These are phyloP conservation scores for Leptographium flavum DNA, from an alignment of 2,329 filamentous ascomycete species.

Conservation along the genomic window DNA sequence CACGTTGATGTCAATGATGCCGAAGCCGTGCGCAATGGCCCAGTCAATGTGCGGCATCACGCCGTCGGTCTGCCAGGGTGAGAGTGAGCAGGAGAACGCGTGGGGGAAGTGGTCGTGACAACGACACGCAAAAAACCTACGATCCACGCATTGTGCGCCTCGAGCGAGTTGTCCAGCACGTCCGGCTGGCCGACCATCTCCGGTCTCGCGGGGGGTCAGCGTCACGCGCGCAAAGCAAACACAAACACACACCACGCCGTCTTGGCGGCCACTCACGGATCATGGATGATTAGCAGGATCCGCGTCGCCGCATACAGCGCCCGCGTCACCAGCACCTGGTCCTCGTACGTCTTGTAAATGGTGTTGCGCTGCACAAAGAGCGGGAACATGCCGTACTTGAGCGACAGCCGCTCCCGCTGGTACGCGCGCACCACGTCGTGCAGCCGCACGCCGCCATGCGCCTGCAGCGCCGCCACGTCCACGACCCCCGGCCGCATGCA, in stretches of 20 bases:
- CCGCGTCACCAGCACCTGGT: conserved; percentile 73
- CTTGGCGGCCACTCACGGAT: conserved; percentile 55
- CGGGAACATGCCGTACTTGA: conserved; percentile 63
- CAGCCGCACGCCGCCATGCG: conserved; percentile 45
- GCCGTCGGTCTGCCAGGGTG: conserved; percentile 58
- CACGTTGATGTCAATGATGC: conserved; percentile 82
- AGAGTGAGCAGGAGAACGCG: not conserved
- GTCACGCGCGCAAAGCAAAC: not conserved
- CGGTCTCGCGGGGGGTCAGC: conserved; percentile 32
- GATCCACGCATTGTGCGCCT: conserved; percentile 77
- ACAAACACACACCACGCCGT: too few species aligned
- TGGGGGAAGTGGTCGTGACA: not conserved
- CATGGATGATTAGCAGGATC: conserved; percentile 77
- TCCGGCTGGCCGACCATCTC: conserved; percentile 55
- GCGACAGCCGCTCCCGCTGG: conserved; percentile 57
- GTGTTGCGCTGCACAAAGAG: conserved; percentile 64
- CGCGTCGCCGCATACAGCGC: conserved; percentile 51
- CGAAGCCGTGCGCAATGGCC: conserved; percentile 64
- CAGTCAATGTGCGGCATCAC: conserved; percentile 72
- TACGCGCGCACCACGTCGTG: conserved; percentile 69
- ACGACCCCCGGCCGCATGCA: conserved; percentile 64
- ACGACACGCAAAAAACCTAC: conserved; percentile 35
- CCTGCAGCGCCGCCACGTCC: conserved; percentile 34
- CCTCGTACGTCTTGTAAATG: conserved; percentile 64
- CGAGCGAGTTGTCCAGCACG: conserved; percentile 55